Evolutionary conservation across 1,139 yeast species (phyloP), one percentile per base, ranked within the genome.

Genomic region (Yamadazyma friedrichii): DNA sequence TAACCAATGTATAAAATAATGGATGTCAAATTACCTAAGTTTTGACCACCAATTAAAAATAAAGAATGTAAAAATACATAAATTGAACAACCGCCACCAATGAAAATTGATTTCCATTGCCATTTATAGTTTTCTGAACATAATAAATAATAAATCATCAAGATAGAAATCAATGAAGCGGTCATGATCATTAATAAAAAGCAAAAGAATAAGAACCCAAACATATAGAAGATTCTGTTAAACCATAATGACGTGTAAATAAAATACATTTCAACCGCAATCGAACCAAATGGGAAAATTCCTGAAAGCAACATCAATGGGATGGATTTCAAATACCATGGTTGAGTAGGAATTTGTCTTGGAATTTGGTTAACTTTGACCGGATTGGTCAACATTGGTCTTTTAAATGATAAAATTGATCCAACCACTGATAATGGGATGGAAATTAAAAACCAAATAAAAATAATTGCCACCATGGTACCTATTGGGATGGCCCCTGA

Each of bases 401-500:
- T 76, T 65, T 80, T 88, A 53, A 84, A 75, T 1, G 95, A 94
- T 42, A 85, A 58, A 39, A 89, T 67, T 0, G 96, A 85, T 12
- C 97, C 97, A 38, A 78, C 70, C 9, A 84, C 74, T 1, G 97
- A 83, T 43, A 91, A 70, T 35, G 99, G 99, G 30, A 89, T 74
- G 3, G 96, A 86, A 42, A 93, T 72, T 24, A 83, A 63, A 55
- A 88, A 86, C 98, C 98, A 93, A 44, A 93, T 80, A 4, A 78
- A 63, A 15, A 91, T 74, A 36, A 93, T 79, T 6, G 93, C 95
- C 41, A 84, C 56, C 84, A 94, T 80, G 10, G 96, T 88, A 15
- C 96, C 95, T 42, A 86, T 64, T 36, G 99, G 98, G 44, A 93
- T 88, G 1, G 98, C 98, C 36, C 98, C 98, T 0, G 98, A 89